A percentile compares a stretch with the other conserved stretches of the same genome.
Conservation (phyloP, 2,329 filamentous ascomycete genomes). For the Emericellopsis cladophorae region DNA sequence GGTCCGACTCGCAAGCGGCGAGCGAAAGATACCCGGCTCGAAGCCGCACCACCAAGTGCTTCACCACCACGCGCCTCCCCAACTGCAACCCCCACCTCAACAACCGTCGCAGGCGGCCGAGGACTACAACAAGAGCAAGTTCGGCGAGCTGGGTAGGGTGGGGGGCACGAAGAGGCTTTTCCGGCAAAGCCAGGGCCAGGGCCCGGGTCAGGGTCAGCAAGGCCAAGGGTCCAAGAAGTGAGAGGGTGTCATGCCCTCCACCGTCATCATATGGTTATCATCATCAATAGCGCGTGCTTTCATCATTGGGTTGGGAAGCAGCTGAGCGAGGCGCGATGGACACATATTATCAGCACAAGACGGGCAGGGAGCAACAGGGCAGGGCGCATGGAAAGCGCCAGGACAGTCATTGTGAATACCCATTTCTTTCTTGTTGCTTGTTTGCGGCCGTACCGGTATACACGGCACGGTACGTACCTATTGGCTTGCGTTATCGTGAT, state of each 20-base stretch:
- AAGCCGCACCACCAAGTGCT: not conserved
- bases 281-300: no score
- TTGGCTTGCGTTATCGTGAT: no score
- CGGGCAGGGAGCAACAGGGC: no score
- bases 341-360: no score
- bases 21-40: conserved; percentile 23
- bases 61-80: not conserved
- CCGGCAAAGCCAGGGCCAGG: conserved; percentile 26
- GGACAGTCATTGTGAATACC: no score
- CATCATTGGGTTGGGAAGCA: no score
- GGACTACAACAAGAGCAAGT: conserved; percentile 23
- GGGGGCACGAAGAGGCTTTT: conserved; percentile 64
- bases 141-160: conserved; percentile 60
- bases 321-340: no score
- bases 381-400: no score
- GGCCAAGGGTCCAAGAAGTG: not conserved
- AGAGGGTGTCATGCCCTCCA: not conserved
- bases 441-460: no score
- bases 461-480: no score
- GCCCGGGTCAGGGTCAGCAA: conserved; percentile 2
- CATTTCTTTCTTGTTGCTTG: no score
- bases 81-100: not conserved
- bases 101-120: not conserved
- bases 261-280: no score
- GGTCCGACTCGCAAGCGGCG: conserved; percentile 57